Conservation (phyloP, 208 protist genomes). For the Acanthamoeba royreba region DNA sequence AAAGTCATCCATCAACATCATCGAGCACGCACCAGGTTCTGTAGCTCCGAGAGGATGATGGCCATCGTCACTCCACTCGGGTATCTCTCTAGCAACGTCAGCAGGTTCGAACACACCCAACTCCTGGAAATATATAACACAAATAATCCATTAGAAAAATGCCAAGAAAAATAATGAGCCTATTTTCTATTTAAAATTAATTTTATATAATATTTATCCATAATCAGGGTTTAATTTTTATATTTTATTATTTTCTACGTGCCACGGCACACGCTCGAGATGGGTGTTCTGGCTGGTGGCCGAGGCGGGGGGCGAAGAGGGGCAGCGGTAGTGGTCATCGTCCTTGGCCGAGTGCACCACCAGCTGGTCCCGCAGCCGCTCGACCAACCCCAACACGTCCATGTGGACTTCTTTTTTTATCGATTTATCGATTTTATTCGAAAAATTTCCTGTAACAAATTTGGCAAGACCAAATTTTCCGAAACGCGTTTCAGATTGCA, state of each 20-base stretch:
- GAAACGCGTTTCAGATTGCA: too few species aligned
- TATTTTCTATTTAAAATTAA: not conserved
- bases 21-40: not conserved
- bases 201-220: not conserved
- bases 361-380: not conserved
- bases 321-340: not conserved
- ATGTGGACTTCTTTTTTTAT: not conserved
- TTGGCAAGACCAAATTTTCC: too few species aligned
- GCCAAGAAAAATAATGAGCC: too few species aligned
- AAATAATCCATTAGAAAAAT: not conserved
- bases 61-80: not conserved
- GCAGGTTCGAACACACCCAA: not conserved
- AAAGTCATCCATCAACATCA: not conserved
- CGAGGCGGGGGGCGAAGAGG: not conserved
- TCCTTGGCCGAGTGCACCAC: not conserved
- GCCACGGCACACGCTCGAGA: too few species aligned
- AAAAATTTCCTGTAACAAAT: too few species aligned
- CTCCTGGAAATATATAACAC: not conserved
- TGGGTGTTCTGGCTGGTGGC: too few species aligned
- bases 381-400: not conserved
- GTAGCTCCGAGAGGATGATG: not conserved
- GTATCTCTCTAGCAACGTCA: not conserved
- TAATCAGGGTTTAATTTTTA: not conserved
- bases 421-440: too few species aligned
- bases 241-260: not conserved